Base-by-base conservation (phyloP, 1,139 yeast species). In the Kurtzmaniella quercitrusa region DNA sequence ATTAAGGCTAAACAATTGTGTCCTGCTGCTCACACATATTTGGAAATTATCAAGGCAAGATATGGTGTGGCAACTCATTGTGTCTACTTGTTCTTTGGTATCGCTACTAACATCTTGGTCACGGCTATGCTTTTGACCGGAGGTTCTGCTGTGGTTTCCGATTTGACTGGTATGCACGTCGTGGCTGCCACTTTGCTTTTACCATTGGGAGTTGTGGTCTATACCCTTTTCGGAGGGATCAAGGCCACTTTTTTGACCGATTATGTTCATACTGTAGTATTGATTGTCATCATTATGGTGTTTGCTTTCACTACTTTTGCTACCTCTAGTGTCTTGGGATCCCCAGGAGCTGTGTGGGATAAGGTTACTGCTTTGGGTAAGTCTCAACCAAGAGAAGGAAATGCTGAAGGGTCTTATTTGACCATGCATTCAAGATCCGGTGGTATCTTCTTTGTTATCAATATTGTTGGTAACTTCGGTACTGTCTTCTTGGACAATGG, bases 241-340 rank as follows among this genome's bases (percentile, higher is more conserved):
- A 88, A 85, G 61, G 95, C 96, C 21, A 89, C 96, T 3, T 87
- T 89, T 63, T 68, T 89, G 57, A 88, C 96, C 7, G 97, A 89
- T 62, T 90, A 85, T 59, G 79, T 82, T 45, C 96, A 89, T 64
- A 89, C 81, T 2, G 80, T 55, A 42, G 80, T 81, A 42, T 79
- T 82, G 56, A 70, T 82, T 40, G 74, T 78, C 38, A 80, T 84
- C 51, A 74, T 82, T 44, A 61, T 83, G 62, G 70, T 77, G 14
- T 82, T 83, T 59, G 80, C 84, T 5, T 83, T 83, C 60, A 70
- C 76, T 42, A 73, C 84, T 1, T 83, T 73, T 62, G 87, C 93
- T 2, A 76, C 84, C 3, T 72, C 73, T 52, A 73, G 70, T 34
- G 49, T 59, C 33, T 68, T 89, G 48, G 96, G 96, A 1, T 85